Evolutionary conservation across 73 alveolate genomes (phyloP).

Genomic region (Tetrahymena elliotti): DNA sequence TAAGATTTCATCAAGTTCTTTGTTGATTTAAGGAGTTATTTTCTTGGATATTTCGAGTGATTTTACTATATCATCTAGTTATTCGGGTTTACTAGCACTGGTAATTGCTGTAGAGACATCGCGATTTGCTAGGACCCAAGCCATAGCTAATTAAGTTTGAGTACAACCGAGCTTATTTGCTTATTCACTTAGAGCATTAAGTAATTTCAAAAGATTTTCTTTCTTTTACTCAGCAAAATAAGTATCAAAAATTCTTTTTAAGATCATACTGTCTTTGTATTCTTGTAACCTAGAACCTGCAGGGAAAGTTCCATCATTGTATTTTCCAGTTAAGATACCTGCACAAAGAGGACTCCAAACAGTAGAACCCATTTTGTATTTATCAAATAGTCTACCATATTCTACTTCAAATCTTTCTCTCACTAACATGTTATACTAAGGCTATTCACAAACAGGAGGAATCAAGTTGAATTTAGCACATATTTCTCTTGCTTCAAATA

Average conservation of each 20-base stretch:
- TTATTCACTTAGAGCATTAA: slow-evolving; percentile 43
- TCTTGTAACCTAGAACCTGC: slow-evolving; percentile 44
- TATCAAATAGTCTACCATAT: slow-evolving; percentile 55
- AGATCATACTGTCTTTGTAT: neutral
- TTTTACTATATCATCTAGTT: slow-evolving; percentile 75
- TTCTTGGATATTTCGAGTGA: slow-evolving; percentile 66
- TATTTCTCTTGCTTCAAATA: slow-evolving; percentile 66
- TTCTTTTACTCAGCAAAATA: neutral
- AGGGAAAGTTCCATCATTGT: slow-evolving; percentile 76
- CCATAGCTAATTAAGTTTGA: slow-evolving; percentile 79
- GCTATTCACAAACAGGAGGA: slow-evolving; percentile 89
- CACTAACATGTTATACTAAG: slow-evolving; percentile 72
- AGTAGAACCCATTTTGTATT: slow-evolving; percentile 73
- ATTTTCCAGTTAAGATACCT: slow-evolving; percentile 89
- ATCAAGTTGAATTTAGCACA: slow-evolving; percentile 56
- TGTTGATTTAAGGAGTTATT: slow-evolving; percentile 58
- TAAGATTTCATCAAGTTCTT: slow-evolving; percentile 56
- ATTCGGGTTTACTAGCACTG: slow-evolving; percentile 75
- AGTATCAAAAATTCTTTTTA: slow-evolving; percentile 12
- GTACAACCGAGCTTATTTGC: slow-evolving; percentile 60
- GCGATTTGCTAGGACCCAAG: slow-evolving; percentile 82
- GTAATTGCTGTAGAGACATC: slow-evolving; percentile 81
- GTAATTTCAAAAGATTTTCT: neutral
- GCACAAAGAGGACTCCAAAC: slow-evolving; percentile 81
- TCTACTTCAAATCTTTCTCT: slow-evolving; percentile 87